phyloP scores from a whole-genome alignment of 805 yeast genomes.

The Yarrowia sp. region DNA sequence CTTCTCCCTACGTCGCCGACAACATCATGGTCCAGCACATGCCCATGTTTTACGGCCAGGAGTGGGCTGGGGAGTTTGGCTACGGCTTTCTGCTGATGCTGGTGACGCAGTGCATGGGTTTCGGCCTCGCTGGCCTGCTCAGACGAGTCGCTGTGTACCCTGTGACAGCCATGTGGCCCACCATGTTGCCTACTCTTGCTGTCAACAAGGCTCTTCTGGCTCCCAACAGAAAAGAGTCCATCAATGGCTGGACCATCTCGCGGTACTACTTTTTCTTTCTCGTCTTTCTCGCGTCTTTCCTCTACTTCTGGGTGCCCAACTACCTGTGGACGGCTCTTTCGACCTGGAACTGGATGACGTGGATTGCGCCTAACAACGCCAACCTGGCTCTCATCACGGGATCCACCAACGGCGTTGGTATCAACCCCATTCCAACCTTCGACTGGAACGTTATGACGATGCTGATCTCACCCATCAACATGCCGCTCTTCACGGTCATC shows the following conservation, averaged over 20 bases:
- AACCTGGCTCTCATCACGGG: constrained; percentile 63
- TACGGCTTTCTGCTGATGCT: constrained; percentile 48
- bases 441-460: constrained; percentile 49
- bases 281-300: constrained; percentile 45
- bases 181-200: constrained; percentile 55
- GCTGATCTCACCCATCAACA: not conserved
- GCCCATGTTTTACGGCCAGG: constrained; percentile 23
- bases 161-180: constrained; percentile 47
- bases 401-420: constrained; percentile 41
- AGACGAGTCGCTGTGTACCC: constrained; percentile 49
- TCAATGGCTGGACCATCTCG: constrained; percentile 60
- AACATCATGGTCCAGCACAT: constrained; percentile 18
- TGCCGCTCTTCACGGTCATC: not conserved
- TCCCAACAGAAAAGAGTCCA: constrained; percentile 43
- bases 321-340: constrained; percentile 60
- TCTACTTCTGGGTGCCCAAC: constrained; percentile 68
- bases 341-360: constrained; percentile 59
- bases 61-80: constrained; percentile 30
- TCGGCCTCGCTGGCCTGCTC: constrained; percentile 54
- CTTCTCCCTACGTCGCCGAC: constrained; percentile 35
- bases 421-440: constrained; percentile 45
- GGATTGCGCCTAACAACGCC: constrained; percentile 54
- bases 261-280: constrained; percentile 51
- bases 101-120: constrained; percentile 53
- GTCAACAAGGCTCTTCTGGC: constrained; percentile 36